Evolutionary conservation across 345 rosid species (phyloP), one percentile per base, ranked within the genome.

Genomic region (Hevea brasiliensis): DNA sequence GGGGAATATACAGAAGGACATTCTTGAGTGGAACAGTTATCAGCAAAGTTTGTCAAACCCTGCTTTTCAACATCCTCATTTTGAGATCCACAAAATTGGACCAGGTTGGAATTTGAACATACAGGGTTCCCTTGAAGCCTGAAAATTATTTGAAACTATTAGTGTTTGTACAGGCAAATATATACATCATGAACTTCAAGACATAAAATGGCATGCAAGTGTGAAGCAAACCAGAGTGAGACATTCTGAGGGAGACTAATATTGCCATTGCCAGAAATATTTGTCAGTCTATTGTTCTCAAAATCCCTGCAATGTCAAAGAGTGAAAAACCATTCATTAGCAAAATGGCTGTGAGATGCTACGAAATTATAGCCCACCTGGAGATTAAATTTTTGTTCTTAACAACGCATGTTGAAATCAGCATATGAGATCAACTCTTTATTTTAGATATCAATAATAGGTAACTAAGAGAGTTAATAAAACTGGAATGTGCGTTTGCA

Each of bases 81-180:
- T 68, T 29, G 57, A 72, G 85, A 27, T 68, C 85, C 85, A 76
- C 99, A 95, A 35, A 84, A 77, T 62, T 65, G 82, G 42, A 40
- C 65, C 41, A 76, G 26, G 58, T 80, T 87, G 76, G 76, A 53
- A 66, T 64, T 73, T 71, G 58, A 41, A 83, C 99, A 95, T 6
- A 85, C 27, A 20, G 98, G 98, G 82, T 92, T 95, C 50, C 98
- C 99, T 75, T 72, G 81, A 73, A 95, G 94, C 98, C 99, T 95
- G 94, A 74, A 84, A 81, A 77, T 64, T 32, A 62, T 74, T 68
- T 75, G 60, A 24, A 68, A 53, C 12, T 17, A 4, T 24, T 23
- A 65, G n/a, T 42, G 53, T 58, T 47, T 66, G 18, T 8, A 48
- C 54, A 67, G 73, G 41, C 4, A 58, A 32, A 32, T 15, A 70